Percentiles rank a stretch among this genome's conserved stretches.
These are phyloP conservation scores for Globisporangium irregulare DNA, from an alignment of 352 stramenopile genomes.

Conservation along the genomic window DNA sequence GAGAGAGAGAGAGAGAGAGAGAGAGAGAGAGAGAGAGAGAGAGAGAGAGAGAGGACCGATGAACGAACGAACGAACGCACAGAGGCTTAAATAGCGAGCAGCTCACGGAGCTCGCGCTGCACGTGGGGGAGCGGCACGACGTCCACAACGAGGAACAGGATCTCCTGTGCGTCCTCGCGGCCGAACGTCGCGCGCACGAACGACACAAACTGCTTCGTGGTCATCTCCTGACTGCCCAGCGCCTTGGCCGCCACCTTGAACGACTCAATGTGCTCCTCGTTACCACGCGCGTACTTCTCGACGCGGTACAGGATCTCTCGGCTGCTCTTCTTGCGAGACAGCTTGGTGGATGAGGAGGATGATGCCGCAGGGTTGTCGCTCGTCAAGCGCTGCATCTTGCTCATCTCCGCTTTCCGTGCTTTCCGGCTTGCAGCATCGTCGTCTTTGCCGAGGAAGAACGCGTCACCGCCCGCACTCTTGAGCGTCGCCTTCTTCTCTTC, in stretches of 20 bases:
- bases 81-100: conserved; percentile 36
- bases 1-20: too few species aligned
- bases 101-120: conserved; percentile 52
- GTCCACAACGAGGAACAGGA: conserved; percentile 62
- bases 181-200: conserved; percentile 62
- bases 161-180: conserved; percentile 45
- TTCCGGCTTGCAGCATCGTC: conserved; percentile 26
- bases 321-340: conserved; percentile 60
- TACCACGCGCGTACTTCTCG: conserved; percentile 44
- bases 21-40: neutral
- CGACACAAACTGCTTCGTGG: conserved; percentile 49
- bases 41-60: neutral
- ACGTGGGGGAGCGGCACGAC: conserved; percentile 59
- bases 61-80: neutral
- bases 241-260: conserved; percentile 73
- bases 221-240: conserved; percentile 73
- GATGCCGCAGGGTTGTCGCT: conserved; percentile 20
- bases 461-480: conserved; percentile 25
- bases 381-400: conserved; percentile 25
- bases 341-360: conserved; percentile 13
- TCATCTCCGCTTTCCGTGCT: conserved; percentile 43
- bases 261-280: conserved; percentile 41
- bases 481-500: conserved; percentile 53
- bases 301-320: conserved; percentile 69
- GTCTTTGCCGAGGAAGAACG: conserved; percentile 7